Evolutionary conservation across 2,329 filamentous ascomycete genomes (phyloP), one percentile per base, ranked within the genome.

Genomic region (Diaporthe ampelina): DNA sequence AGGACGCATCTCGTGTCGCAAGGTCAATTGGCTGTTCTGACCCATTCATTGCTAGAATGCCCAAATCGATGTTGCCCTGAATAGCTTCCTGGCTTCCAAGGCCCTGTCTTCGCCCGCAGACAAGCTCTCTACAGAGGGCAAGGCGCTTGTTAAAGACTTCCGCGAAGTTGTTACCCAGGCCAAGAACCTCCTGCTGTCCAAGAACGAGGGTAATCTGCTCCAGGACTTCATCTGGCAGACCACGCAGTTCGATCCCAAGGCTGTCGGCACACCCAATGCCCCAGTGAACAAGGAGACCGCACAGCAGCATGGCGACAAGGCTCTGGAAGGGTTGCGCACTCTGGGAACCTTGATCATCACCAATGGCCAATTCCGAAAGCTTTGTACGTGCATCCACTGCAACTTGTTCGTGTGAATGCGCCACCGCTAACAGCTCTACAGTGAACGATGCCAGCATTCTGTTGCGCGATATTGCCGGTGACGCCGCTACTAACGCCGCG

Each of bases 181-280:
- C 74, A 97, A 98, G 87, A 85, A 92, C 73, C 89, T 99, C 17
- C 86, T 98, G 11, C 88, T 99, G 35, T 94, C 93, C 85, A 99
- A 98, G 90, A 99, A 99, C 82, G 91, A 98, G 75, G 97, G 95
- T 81, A 95, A 99, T 80, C 86, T 98, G 74, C 86, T 99, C 26
- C 97, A 99, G 82, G 95, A 99, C 80, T 98, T 99, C 84, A 94
- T 98, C 84, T 99, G 94, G 93, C 94, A 98, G 82, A 95, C 95
- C 0, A 91, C 95, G 81, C 89, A 94, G 61, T 92, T 97, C 76
- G 90, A 91, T 70, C 85, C 90, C 73, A 92, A 88, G 79, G 87
- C 89, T 69, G 88, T 94, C 35, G 83, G 85, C 74, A 84, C 88
- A 1, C 94, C 94, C 4, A 87, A 88, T 73, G 89, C 91, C 1